A percentile compares a stretch with the other conserved stretches of the same genome.
Conservation (phyloP, 768 basidiomycete genomes). For the Agrocybe chaxingu region DNA sequence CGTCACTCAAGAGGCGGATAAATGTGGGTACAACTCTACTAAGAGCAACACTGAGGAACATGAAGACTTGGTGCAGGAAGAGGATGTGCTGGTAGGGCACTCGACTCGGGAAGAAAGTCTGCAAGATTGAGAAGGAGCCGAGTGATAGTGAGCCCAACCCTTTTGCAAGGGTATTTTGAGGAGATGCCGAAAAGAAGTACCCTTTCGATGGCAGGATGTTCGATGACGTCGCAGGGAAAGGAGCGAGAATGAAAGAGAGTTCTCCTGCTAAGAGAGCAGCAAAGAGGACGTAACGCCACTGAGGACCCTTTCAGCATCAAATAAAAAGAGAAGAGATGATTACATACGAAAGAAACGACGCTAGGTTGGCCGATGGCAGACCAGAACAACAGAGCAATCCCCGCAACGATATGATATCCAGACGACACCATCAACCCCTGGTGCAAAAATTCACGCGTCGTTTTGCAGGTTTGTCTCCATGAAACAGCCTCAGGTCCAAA, state of each 20-base stretch:
- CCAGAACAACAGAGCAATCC: slow-evolving; percentile 55
- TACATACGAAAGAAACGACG: slow-evolving; percentile 63
- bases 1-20: slow-evolving; percentile 33
- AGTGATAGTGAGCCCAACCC: slow-evolving; percentile 19
- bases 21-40: slow-evolving; percentile 68
- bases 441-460: slow-evolving; percentile 64
- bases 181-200: slow-evolving; percentile 10
- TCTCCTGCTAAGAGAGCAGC: slow-evolving; percentile 59
- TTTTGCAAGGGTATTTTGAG: neutral
- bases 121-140: slow-evolving; percentile 14
- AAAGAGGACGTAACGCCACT: slow-evolving; percentile 85
- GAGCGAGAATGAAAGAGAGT: slow-evolving; percentile 60
- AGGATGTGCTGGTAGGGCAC: slow-evolving; percentile 75
- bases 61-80: slow-evolving; percentile 74
- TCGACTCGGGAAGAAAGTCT: slow-evolving; percentile 56
- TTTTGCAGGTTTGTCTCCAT: slow-evolving; percentile 65
- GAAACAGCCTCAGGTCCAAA: slow-evolving; percentile 72
- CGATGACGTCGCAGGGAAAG: slow-evolving; percentile 37
- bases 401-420: slow-evolving; percentile 66
- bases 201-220: slow-evolving; percentile 41
- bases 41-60: slow-evolving; percentile 71
- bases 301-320: slow-evolving; percentile 4
- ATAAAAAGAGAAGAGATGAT: slow-evolving; percentile 18
- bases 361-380: slow-evolving; percentile 59
- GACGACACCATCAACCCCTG: slow-evolving; percentile 60